A percentile compares a stretch with the other conserved stretches of the same genome.
Evolutionary conservation across 2,329 filamentous ascomycete species (phyloP).

Genomic region (Neopestalotiopsis clavispora): DNA sequence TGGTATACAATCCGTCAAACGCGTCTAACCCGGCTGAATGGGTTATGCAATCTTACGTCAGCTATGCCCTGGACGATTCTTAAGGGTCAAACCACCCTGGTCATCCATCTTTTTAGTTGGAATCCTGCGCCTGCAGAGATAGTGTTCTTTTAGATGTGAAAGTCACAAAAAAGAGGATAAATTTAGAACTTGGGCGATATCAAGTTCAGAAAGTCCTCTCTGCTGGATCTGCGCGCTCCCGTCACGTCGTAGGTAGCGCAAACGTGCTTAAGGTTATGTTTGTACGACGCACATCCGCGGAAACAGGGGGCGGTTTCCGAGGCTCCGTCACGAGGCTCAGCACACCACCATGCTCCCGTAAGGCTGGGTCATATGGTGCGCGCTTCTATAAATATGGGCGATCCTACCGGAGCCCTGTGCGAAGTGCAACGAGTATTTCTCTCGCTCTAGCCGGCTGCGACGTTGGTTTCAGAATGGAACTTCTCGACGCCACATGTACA

Average conservation of each 20-base stretch:
- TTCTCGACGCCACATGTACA: slow-evolving; percentile 34
- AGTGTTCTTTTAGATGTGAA: neutral
- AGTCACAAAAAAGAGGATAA: neutral
- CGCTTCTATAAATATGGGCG: slow-evolving; percentile 11
- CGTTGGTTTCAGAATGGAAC: slow-evolving; percentile 22
- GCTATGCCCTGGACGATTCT: neutral
- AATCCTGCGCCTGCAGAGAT: neutral
- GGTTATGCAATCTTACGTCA: slow-evolving; percentile 2
- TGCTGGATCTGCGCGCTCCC: neutral
- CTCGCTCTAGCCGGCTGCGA: neutral
- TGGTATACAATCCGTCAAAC: neutral
- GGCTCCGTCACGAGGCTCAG: neutral
- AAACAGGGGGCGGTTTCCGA: neutral
- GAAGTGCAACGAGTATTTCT: neutral
- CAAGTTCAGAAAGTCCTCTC: neutral
- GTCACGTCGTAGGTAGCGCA: neutral
- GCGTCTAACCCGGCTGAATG: neutral
- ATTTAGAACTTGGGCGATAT: neutral
- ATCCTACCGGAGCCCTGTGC: neutral
- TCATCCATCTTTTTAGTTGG: neutral
- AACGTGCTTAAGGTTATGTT: neutral
- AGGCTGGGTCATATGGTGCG: neutral
- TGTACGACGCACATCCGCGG: neutral
- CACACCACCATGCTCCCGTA: neutral
- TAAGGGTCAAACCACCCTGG: neutral